Evolutionary conservation across 2,329 filamentous ascomycete genomes (phyloP).

Genomic region (Cladobotryum protrusum): DNA sequence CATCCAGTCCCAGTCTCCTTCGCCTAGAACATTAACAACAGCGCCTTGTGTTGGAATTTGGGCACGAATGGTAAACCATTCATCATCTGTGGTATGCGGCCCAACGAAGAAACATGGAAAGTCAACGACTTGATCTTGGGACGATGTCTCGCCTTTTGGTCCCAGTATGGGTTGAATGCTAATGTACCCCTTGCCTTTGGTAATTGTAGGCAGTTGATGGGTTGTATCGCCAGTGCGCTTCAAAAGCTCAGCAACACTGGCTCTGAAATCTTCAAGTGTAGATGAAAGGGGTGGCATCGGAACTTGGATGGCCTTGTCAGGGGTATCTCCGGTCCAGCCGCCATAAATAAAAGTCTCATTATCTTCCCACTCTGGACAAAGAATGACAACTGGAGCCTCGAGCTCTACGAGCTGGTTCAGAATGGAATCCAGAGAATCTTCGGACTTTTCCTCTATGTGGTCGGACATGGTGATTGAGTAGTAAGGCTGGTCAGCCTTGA

Average conservation of each 20-base stretch:
- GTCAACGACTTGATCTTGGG: constrained; percentile 8
- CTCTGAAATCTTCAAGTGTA: background rate
- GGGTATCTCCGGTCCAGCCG: background rate
- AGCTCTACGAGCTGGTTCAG: background rate
- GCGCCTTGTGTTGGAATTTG: constrained; percentile 14
- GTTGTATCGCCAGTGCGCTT: background rate
- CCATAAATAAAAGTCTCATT: background rate
- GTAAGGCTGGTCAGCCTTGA: background rate
- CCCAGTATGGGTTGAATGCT: constrained; percentile 14
- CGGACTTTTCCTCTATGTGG: background rate
- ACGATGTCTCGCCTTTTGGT: background rate
- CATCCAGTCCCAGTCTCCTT: constrained; percentile 15
- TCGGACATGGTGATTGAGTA: constrained; percentile 2
- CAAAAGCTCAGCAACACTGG: constrained; percentile 6
- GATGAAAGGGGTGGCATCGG: constrained; percentile 7
- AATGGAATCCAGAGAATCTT: background rate
- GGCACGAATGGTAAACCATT: constrained; percentile 20
- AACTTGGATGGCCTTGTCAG: background rate
- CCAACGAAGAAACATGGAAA: constrained; percentile 15
- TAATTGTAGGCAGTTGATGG: background rate
- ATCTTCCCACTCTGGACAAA: constrained; percentile 7
- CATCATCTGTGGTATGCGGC: constrained; percentile 12
- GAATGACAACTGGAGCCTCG: background rate
- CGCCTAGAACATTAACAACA: constrained; percentile 8
- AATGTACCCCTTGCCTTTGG: constrained; percentile 1